Base-by-base conservation (phyloP, 352 stramenopile species). In the Thraustotheca clavata region DNA sequence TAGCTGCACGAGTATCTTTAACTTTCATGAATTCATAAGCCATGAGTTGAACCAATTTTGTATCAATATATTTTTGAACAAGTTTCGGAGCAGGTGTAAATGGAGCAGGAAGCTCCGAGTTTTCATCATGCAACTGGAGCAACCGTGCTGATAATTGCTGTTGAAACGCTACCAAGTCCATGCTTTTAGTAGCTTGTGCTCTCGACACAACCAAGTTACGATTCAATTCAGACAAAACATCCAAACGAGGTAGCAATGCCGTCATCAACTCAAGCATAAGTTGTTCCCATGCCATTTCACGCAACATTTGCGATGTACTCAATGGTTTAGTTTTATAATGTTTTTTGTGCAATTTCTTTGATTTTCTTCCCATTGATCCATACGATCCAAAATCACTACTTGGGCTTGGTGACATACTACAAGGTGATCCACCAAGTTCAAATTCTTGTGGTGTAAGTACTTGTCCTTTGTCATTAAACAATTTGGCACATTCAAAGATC, bases 211-310 rank as follows among this genome's bases (percentile, higher is more conserved):
- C 57, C n/a, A 65, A 43, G 11, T 26, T 65, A 16, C 57, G 52
- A 48, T 92, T 92, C 8, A 92, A 73, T 60, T 92, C 81, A 61
- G 89, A 81, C 18, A 77, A 76, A n/a, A 92, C 81, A 47, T 92
- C 81, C 9, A 91, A 57, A 24, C 82, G 71, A 0, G 83, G 81
- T 16, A 91, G 73, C 31, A 92, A 39, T 12, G 74, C 49, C 49
- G 69, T 75, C 81, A 92, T 88, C 62, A 92, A 80, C 60, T 90
- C 81, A 24, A 92, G 70, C 41, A 89, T 79, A 34, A 90, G 62
- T 63, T 90, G 76, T 29, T 89, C 83, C 47, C 39, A 62, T 3
- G 57, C 57, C 57, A 65, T 65, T 14, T 65, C 35, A 4, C 57
- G 57, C 3, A 65, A 33, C 57, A 65, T 65, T 27, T 65, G 35